Evolutionary conservation across 208 protist species (phyloP).

Genomic region (Trypanosoma theileri): DNA sequence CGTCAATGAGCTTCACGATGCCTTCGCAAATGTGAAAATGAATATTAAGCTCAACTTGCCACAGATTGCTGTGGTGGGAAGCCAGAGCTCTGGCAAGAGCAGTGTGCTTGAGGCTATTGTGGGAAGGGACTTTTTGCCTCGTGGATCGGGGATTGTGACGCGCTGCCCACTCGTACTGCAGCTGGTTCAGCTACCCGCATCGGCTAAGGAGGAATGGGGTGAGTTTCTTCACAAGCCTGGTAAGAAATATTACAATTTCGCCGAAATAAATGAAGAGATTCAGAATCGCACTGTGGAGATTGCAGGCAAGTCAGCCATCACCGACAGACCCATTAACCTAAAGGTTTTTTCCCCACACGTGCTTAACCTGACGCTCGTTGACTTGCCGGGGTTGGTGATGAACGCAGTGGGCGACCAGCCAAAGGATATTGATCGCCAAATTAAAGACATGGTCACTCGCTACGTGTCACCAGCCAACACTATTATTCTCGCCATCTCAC

Average conservation of each 20-base stretch:
- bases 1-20: slow-evolving; percentile 98
- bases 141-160: slow-evolving; percentile 99
- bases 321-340: slow-evolving; percentile 96
- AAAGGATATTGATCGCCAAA: slow-evolving; percentile 96
- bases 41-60: slow-evolving; percentile 96
- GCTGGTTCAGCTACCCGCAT: slow-evolving; percentile 89
- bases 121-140: slow-evolving; percentile 98
- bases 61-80: slow-evolving; percentile 99
- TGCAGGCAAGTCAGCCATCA: slow-evolving; percentile 95
- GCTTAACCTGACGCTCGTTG: slow-evolving; percentile 99
- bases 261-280: slow-evolving; percentile 96
- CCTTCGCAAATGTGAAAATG: slow-evolving; percentile 90
- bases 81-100: slow-evolving; percentile 96
- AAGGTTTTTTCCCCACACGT: slow-evolving; percentile 95
- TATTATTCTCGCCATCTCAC: slow-evolving; percentile 98
- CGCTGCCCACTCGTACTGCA: slow-evolving; percentile 98
- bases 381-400: slow-evolving; percentile 99
- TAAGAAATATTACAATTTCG: slow-evolving; percentile 95
- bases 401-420: slow-evolving; percentile 98
- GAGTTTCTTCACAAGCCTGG: slow-evolving; percentile 90
- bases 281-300: slow-evolving; percentile 95
- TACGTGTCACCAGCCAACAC: slow-evolving; percentile 97
- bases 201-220: slow-evolving; percentile 71
- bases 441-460: slow-evolving; percentile 96
- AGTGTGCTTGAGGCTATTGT: slow-evolving; percentile 99